phyloP scores from a whole-genome alignment of 768 basidiomycete genomes.

The Termitomyces bulborhizus region DNA sequence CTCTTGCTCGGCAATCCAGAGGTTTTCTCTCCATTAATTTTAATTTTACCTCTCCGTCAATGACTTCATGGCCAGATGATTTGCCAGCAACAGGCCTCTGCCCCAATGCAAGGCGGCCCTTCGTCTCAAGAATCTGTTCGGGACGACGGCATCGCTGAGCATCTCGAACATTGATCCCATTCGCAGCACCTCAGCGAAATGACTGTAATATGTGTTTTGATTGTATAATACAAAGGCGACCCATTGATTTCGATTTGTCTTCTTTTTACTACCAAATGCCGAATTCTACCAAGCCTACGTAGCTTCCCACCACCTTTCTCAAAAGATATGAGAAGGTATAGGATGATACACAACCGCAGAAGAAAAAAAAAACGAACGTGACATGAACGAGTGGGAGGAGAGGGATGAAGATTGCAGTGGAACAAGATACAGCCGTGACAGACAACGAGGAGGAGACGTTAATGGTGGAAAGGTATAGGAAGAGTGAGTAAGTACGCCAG shows the following conservation, averaged over 20 bases:
- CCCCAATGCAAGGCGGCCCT: too few relatives aligned
- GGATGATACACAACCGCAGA: not conserved
- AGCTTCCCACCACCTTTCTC: constrained; percentile 4
- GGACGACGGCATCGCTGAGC: too few relatives aligned
- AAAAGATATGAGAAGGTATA: constrained; percentile 1
- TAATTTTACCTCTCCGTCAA: too few relatives aligned
- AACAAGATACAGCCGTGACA: constrained; percentile 9
- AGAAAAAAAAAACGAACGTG: constrained; percentile 7
- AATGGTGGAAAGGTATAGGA: constrained; percentile 13
- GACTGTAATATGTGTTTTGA: not conserved
- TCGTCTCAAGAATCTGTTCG: too few relatives aligned
- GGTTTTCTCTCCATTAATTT: too few relatives aligned
- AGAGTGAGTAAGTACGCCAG: constrained; percentile 12
- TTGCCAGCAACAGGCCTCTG: too few relatives aligned
- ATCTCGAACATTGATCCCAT: not conserved
- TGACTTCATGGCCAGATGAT: too few relatives aligned
- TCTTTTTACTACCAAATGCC: constrained; percentile 11
- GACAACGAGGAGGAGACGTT: constrained; percentile 7
- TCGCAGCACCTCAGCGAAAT: not conserved
- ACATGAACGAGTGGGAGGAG: not conserved
- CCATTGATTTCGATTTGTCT: constrained; percentile 12
- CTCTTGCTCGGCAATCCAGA: too few relatives aligned
- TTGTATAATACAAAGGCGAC: constrained; percentile 13
- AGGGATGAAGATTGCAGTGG: constrained; percentile 2
- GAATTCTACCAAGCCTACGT: constrained; percentile 8